Evolutionary conservation across 2,329 filamentous ascomycete genomes (phyloP).

Genomic region (Neofusicoccum sp.): DNA sequence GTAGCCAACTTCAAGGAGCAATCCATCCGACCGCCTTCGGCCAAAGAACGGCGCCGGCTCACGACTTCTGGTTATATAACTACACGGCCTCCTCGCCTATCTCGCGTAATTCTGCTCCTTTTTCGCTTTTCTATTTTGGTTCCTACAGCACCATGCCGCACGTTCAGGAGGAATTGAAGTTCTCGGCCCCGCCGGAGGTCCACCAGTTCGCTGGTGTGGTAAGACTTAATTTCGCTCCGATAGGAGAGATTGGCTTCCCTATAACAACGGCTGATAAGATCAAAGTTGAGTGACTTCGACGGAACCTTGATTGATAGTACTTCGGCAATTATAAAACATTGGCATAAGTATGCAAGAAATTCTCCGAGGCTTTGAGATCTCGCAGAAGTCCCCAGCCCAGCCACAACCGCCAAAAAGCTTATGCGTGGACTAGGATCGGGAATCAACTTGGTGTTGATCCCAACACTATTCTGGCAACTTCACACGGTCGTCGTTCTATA

Average conservation of each 20-base stretch:
- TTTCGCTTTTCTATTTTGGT: background rate
- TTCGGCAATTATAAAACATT: constrained; percentile 72
- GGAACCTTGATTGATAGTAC: constrained; percentile 84
- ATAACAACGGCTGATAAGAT: constrained; percentile 14
- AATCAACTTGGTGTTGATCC: constrained; percentile 80
- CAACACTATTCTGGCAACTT: constrained; percentile 81
- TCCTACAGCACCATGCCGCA: background rate
- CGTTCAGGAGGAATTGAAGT: constrained; percentile 29
- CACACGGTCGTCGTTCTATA: constrained; percentile 86
- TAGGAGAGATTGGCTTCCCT: constrained; percentile 4
- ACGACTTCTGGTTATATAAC: background rate
- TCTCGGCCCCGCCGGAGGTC: constrained; percentile 41
- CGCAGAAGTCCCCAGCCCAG: background rate
- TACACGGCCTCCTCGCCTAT: background rate
- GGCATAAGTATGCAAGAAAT: constrained; percentile 56
- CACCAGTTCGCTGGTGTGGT: constrained; percentile 46
- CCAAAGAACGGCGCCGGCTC: constrained; percentile 11
- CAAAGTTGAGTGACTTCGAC: constrained; percentile 69
- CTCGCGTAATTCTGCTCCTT: background rate
- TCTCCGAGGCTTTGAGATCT: constrained; percentile 2
- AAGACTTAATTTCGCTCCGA: constrained; percentile 19
- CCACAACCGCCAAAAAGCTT: constrained; percentile 16
- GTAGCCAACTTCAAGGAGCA: background rate
- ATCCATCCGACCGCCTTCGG: constrained; percentile 10
- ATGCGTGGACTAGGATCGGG: constrained; percentile 58